phyloP scores from a whole-genome alignment of 352 stramenopile species.

The Globisporangium nunn region DNA sequence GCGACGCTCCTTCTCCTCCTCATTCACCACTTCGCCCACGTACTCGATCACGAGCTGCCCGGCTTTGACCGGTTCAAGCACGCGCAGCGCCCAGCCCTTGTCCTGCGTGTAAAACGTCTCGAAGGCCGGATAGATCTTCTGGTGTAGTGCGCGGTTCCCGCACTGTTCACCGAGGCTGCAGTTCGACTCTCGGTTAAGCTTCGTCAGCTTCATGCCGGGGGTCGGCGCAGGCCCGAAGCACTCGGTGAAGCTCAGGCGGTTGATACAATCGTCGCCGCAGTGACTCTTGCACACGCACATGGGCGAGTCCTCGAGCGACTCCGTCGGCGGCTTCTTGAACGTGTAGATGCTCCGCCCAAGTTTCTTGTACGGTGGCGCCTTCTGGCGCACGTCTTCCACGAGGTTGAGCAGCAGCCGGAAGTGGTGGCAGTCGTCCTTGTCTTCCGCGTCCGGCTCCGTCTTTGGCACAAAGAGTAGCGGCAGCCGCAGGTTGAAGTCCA shows the following conservation, averaged over 20 bases:
- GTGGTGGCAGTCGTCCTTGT: constrained; percentile 58
- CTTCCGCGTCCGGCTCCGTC: constrained; percentile 35
- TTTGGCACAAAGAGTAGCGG: constrained; percentile 79
- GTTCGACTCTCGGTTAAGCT: constrained; percentile 81
- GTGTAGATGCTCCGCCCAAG: constrained; percentile 78
- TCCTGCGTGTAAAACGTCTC: constrained; percentile 74
- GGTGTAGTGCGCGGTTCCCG: constrained; percentile 88
- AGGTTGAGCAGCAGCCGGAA: constrained; percentile 65
- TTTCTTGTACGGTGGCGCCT: constrained; percentile 72
- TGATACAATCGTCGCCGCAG: constrained; percentile 93
- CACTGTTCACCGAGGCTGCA: constrained; percentile 88
- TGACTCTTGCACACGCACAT: constrained; percentile 68
- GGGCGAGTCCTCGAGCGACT: constrained; percentile 64
- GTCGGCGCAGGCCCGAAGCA: constrained; percentile 78
- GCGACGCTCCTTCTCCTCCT: constrained; percentile 86
- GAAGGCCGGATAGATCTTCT: constrained; percentile 69
- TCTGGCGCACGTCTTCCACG: constrained; percentile 68
- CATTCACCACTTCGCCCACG: constrained; percentile 92
- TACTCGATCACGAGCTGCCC: constrained; percentile 92
- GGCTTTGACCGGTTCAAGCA: constrained; percentile 72
- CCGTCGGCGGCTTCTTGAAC: constrained; percentile 67
- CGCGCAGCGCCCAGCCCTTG: constrained; percentile 89
- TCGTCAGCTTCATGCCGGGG: constrained; percentile 57
- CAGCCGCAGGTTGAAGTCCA: constrained; percentile 71
- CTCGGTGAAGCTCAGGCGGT: constrained; percentile 89